Evolutionary conservation across 2,329 filamentous ascomycete genomes (phyloP), one percentile per base, ranked within the genome.

Genomic region (Neofusicoccum cordaticola): DNA sequence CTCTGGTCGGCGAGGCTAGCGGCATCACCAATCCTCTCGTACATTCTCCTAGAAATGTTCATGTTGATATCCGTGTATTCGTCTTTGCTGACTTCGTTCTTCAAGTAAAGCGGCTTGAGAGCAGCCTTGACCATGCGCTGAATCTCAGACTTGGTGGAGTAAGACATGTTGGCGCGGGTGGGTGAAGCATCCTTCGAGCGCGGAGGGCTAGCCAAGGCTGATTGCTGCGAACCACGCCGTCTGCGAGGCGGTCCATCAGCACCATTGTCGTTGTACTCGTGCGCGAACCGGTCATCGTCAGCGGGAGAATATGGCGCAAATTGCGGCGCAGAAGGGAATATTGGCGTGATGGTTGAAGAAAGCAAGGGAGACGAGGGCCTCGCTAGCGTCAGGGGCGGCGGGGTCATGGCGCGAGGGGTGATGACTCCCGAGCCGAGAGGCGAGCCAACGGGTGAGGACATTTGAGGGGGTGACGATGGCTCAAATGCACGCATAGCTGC

Each of bases 61-160:
- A 93, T 89, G 74, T 98, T 98, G 78, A 98, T 97, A 64, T 88
- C 87, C 2, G 92, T 94, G 76, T 96, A 99, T 77, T 97, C 90
- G 66, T 97, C 91, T 69, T 93, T 91, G 17, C 89, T 92, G 67
- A 98, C 85, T 67, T 89, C 86, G 70, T 90, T 89, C 47, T 89
- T 89, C 67, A 88, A 86, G 82, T 94, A 98, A 69, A 92, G 86
- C 37, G 93, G 92, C 70, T 91, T 91, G 48, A 99, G 82, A 5
- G 91, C 92, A 47, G 85, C 82, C 68, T 92, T 91, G 70, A 98
- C 95, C 78, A 98, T 92, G 70, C 88, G 89, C 74, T 93, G 94
- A 68, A 99, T 90, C 72, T 88, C 92, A 69, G 91, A 88, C 77
- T 99, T 99, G 68, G 91, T 90, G 68, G 91, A 89, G 27, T 92